Conservation (phyloP, 2,329 filamentous ascomycete species). For the Colletotrichum incanum region DNA sequence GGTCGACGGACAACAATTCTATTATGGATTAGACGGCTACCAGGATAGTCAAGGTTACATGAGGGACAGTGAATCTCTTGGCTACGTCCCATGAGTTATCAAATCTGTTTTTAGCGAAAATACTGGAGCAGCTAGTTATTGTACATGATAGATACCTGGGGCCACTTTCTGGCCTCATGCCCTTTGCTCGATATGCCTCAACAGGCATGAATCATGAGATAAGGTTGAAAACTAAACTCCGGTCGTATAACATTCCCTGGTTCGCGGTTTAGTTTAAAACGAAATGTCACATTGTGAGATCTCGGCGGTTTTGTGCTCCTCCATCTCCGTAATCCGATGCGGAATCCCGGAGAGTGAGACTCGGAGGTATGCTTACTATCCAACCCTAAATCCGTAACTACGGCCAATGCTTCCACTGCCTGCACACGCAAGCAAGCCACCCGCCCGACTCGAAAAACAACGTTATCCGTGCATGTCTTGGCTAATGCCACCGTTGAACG, state of each 20-base stretch:
- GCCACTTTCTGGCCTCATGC: background rate
- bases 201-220: background rate
- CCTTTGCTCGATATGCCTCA: background rate
- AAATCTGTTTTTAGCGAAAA: background rate
- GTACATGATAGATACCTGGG: background rate
- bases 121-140: background rate
- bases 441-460: background rate
- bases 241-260: background rate
- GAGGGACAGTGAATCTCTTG: background rate
- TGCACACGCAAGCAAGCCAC: no score
- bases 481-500: background rate
- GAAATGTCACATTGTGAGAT: background rate
- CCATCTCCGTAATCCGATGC: background rate
- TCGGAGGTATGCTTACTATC: background rate
- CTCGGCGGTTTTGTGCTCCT: background rate
- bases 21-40: background rate
- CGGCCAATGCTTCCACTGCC: background rate
- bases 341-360: slow-evolving; percentile 3
- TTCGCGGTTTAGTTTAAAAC: accelerated
- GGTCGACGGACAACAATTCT: background rate
- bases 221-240: background rate
- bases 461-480: background rate
- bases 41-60: background rate
- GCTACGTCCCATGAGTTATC: slow-evolving; percentile 15
- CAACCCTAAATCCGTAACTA: background rate